Conservation (phyloP, 768 basidiomycete genomes). For the Mycena latifolia region DNA sequence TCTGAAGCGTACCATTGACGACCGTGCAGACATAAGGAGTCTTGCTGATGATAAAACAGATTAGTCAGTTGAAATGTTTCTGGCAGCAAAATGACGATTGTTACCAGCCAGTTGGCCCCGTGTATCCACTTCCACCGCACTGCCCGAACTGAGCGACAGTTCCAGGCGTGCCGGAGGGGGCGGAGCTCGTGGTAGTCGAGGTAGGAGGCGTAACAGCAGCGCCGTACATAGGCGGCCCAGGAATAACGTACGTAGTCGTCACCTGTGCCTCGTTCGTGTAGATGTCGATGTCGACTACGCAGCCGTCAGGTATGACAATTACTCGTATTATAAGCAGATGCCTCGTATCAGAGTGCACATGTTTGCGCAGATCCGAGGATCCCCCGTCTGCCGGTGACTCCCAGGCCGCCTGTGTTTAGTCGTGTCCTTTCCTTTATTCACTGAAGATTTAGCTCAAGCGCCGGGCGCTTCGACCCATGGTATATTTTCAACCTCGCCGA, state of each 20-base stretch:
- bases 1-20: slow-evolving; percentile 44
- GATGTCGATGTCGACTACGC: slow-evolving; percentile 53
- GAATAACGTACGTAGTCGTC: slow-evolving; percentile 54
- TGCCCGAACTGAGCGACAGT: slow-evolving; percentile 55
- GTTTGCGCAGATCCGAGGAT: no score
- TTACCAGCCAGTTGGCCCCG: slow-evolving; percentile 55
- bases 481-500: no score
- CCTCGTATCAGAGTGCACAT: no score
- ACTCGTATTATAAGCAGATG: slow-evolving; percentile 19
- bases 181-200: slow-evolving; percentile 26
- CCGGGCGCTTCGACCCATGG: no score
- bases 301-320: slow-evolving; percentile 25
- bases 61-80: not conserved
- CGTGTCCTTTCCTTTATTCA: no score
- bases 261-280: slow-evolving; percentile 54
- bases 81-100: slow-evolving; percentile 1
- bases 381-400: no score
- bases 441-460: no score
- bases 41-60: slow-evolving; percentile 37
- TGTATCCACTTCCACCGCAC: slow-evolving; percentile 53
- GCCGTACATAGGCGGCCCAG: slow-evolving; percentile 62
- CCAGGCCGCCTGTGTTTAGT: no score
- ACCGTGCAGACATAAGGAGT: slow-evolving; percentile 52
- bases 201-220: slow-evolving; percentile 28
- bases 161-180: slow-evolving; percentile 38